Base-by-base conservation (phyloP, 306 rosid species). In the Betula pendula region DNA sequence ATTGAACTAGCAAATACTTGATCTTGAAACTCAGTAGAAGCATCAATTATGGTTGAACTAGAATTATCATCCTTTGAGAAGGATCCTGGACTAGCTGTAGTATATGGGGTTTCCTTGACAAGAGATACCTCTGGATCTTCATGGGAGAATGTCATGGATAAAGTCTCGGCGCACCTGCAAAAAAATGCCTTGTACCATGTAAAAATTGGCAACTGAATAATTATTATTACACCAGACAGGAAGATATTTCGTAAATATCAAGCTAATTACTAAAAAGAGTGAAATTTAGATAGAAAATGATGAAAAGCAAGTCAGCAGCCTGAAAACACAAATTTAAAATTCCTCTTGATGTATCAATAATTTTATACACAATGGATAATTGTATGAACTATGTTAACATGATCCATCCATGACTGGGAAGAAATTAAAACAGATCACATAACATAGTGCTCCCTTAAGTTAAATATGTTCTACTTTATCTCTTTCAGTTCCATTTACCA, bases 51-150 rank as follows among this genome's bases (percentile, higher is more conserved):
- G 40, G 87, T 86, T 76, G 87, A 88, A 68, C 81, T 77, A 12
- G 87, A 79, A 52, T 82, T 45, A 71, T 77, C 87, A 76, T 87
- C 87, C 78, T 88, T 90, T 44, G 76, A 75, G 27, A 72, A 62
- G 83, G 76, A 82, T 76, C 75, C 76, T 22, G 88, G 85, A 82
- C 97, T 91, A 81, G 78, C 79, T 68, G 81, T 68, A 63, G 59
- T 29, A 75, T 63, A 81, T 16, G 93, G 90, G 70, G 89, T 87
- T 84, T 87, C 97, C 70, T 78, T 84, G 79, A 85, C 89, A 79
- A 80, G 29, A 82, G 89, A 82, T 48, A 73, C 59, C 74, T 90
- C 87, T 71, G 80, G 88, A 75, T 82, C 93, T 73, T 85, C 91
- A 48, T 78, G 80, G 15, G 77, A 63, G 72, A 58, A 58, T 76